Evolutionary conservation across 108 stramenopile species (phyloP), one percentile per base, ranked within the genome.

Genomic region (Seminavis robusta): DNA sequence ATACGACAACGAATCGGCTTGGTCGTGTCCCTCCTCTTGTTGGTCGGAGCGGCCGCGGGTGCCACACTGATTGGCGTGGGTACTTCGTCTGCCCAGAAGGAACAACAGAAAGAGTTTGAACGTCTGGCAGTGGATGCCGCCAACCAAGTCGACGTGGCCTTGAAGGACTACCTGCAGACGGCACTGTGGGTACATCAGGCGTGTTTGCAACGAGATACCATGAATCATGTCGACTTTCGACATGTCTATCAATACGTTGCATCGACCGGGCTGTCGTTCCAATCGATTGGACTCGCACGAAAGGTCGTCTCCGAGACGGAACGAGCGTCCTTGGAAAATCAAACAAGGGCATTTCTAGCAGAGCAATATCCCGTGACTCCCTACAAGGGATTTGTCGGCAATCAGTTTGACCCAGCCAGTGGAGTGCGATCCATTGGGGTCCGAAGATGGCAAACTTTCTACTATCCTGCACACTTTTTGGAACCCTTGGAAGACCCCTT

Each of bases 111-210:
- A 10, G 53, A 74, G 5, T 76, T 76, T 32, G 36, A 38, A 1
- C 64, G 69, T 10, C 33, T 36, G 30, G 74, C 74, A 1, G 15
- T 16, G 10, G 52, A 55, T 38, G 15, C 59, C 5, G 43, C 54
- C 4, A 41, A 45, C 1, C 56, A 44, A 30, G 49, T 67, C 16
- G 38, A 43, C 4, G 52, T 20, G 11, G 41, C 54, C 16, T 76
- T 70, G 32, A 38, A 71, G 9, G 69, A 76, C 26, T 76, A 76
- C 36, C 47, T 43, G 11, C 53, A 37, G 4, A 59, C 59, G 20
- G 74, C 64, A 27, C 39, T 55, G 4, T 30, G 63, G 27, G 59
- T 76, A n/a, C n/a, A n/a, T 25, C 74, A 75, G 25, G 56, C n/a
- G 16, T 24, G 59, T 15, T 75, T 62, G 30, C 55, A 63, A 3